Conservation (phyloP, 2,329 filamentous ascomycete genomes). For the Ceratocystiopsis sp. region DNA sequence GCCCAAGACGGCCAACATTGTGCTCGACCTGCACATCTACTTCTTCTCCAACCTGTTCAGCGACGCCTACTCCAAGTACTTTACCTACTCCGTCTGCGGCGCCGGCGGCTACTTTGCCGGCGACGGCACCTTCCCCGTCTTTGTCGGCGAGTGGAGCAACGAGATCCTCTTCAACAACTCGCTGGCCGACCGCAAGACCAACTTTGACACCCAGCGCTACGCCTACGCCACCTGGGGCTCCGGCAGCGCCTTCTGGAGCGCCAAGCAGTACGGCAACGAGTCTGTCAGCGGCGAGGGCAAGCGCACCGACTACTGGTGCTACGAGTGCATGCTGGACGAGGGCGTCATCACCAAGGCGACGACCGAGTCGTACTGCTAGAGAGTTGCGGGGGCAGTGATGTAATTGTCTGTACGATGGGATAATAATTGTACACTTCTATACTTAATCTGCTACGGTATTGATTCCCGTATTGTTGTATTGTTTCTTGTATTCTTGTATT, state of each 20-base stretch:
- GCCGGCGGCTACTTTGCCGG: conserved; percentile 2
- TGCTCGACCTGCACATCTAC: conserved; percentile 4
- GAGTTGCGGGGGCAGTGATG: too few relatives aligned
- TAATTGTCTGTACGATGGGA: too few relatives aligned
- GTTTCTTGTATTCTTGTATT: too few relatives aligned
- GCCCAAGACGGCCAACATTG: neutral
- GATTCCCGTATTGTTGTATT: too few relatives aligned
- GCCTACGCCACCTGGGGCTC: conserved; percentile 1
- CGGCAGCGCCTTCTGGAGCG: conserved; percentile 3
- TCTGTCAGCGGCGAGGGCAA: neutral
- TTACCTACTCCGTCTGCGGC: conserved; percentile 3
- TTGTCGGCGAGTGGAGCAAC: conserved; percentile 4
- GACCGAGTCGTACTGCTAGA: conserved; percentile 4
- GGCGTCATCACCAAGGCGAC: conserved; percentile 2
- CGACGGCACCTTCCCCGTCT: conserved; percentile 1
- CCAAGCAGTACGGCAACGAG: conserved; percentile 1
- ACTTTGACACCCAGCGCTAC: conserved; percentile 4
- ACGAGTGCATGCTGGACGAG: conserved; percentile 3
- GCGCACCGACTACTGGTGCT: conserved; percentile 4
- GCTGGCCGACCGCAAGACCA: conserved; percentile 2
- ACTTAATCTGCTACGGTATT: too few relatives aligned
- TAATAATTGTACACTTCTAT: too few relatives aligned
- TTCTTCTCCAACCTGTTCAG: conserved; percentile 2
- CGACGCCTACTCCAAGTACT: conserved; percentile 1
- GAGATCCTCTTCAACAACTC: conserved; percentile 5